Base-by-base conservation (phyloP, 2,329 filamentous ascomycete species). In the Arthrobotrys conoides region DNA sequence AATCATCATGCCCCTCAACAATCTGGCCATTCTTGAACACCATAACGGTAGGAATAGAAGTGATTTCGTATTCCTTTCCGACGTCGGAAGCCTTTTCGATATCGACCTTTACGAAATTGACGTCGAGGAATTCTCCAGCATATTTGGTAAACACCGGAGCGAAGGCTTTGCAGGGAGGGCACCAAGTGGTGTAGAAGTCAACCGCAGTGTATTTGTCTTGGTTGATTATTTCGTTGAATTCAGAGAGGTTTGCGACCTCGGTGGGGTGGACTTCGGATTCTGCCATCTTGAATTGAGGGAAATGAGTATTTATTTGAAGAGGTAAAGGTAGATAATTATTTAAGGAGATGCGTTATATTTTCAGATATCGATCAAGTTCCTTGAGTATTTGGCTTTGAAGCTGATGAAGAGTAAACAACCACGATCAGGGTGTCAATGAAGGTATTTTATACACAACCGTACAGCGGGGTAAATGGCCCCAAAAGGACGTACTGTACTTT, bases 151-250 rank as follows among this genome's bases (percentile, higher is more conserved):
- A 90, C 75, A 87, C 81, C 79, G 89, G 89, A 22, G 88, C 87
- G 82, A 90, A 90, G 81, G 85, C 84, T 84, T 88, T 89, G 87
- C 89, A 90, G 30, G 89, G 89, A 46, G 86, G 86, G 84, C 89
- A 90, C 89, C 89, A 90, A 82, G 87, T 85, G 75, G 89, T 88
- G 84, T 85, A 87, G 84, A 90, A 89, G 83, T 90, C 88, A 80
- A 88, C 84, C 77, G 87, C 86, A 80, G 89, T 87, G 84, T 87
- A 88, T 57, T 85, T 86, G 59, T 85, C 88, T 9, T 83, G 83
- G 16, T 84, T 81, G 81, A 89, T 82, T 79, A 90, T 87, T 44
- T 84, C 81, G 78, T 88, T 83, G 81, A 89, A 88, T 81, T 89
- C 85, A 64, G 84, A 82, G 46, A 70, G 44, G 24, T 70, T 61